Evolutionary conservation across 805 yeast species (phyloP).

Genomic region (Brettanomyces anomalus): DNA sequence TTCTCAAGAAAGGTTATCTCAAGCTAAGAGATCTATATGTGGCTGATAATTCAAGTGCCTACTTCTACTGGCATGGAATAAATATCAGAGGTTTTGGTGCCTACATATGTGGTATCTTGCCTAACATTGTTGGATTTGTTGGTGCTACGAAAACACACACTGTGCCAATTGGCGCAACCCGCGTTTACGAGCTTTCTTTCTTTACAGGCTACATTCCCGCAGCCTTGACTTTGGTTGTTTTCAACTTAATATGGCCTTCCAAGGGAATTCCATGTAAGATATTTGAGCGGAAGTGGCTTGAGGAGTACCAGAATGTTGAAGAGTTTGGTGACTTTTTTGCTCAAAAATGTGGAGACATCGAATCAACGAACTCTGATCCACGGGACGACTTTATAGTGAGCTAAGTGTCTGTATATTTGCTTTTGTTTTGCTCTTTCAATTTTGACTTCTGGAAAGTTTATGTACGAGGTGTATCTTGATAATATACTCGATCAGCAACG

Average conservation of each 20-base stretch:
- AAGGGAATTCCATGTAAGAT: constrained; percentile 33
- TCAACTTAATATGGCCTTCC: constrained; percentile 45
- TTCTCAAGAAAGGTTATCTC: constrained; percentile 67
- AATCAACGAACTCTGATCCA: constrained; percentile 1
- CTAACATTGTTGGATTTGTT: constrained; percentile 81
- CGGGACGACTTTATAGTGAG: constrained; percentile 1
- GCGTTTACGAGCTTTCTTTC: constrained; percentile 65
- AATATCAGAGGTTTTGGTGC: constrained; percentile 84
- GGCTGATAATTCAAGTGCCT: constrained; percentile 33
- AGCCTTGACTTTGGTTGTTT: constrained; percentile 40
- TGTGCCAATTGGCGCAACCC: constrained; percentile 73
- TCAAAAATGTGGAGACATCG: constrained; percentile 1
- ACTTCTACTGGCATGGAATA: constrained; percentile 58
- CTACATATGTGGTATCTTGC: constrained; percentile 69
- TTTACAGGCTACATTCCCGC: constrained; percentile 66
- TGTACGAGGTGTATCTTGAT: no score
- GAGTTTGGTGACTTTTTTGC: constrained; percentile 37
- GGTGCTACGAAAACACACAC: constrained; percentile 64
- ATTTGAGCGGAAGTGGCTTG: constrained; percentile 52
- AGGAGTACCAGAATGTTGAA: constrained; percentile 56
- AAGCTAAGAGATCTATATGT: constrained; percentile 56
- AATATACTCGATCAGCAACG: no score
- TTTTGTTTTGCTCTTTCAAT: not conserved
- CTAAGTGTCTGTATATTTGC: not conserved
- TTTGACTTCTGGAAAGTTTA: no score